A percentile compares a stretch with the other conserved stretches of the same genome.
These are phyloP conservation scores for Saccharomyces hybrid DNA, from an alignment of 1,139 yeast genomes.

Conservation along the genomic window DNA sequence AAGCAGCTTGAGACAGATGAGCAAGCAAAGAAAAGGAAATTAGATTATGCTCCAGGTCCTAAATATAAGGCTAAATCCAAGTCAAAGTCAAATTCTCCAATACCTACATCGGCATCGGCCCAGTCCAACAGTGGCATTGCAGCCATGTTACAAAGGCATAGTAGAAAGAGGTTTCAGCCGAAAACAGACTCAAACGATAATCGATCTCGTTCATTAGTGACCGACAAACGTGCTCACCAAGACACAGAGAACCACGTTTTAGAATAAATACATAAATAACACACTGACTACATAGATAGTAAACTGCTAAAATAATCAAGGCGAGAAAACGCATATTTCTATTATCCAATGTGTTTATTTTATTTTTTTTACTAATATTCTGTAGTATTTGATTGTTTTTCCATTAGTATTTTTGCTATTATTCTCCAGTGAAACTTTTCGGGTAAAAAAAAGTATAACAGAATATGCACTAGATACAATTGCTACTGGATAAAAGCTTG, in stretches of 20 bases:
- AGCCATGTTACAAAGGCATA: background rate
- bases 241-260: background rate
- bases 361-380: background rate
- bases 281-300: background rate
- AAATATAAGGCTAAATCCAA: background rate
- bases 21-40: background rate
- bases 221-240: background rate
- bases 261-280: background rate
- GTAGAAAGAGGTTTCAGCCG: background rate
- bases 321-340: background rate
- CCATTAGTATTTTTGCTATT: background rate
- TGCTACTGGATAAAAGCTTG: background rate
- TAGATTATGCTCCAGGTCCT: slow-evolving; percentile 5
- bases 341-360: background rate
- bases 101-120: background rate
- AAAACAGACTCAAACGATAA: background rate
- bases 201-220: background rate
- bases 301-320: background rate
- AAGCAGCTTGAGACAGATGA: slow-evolving; percentile 1
- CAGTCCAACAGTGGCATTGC: background rate
- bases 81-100: background rate
- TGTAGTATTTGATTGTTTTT: background rate
- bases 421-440: background rate
- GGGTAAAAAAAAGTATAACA: background rate
- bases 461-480: background rate